Conservation (phyloP, 257 asterid species). For the Phtheirospermum japonicum region DNA sequence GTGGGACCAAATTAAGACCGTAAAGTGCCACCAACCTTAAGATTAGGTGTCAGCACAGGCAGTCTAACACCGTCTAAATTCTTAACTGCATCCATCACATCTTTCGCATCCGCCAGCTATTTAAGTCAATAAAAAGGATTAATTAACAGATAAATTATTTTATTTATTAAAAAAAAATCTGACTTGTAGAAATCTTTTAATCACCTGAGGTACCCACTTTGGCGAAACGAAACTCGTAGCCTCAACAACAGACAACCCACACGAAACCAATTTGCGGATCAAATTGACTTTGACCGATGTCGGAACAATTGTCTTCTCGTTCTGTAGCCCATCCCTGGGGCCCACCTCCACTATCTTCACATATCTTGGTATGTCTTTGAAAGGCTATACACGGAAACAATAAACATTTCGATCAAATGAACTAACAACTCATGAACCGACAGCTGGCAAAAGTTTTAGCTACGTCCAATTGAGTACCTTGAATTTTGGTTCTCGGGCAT, state of each 20-base stretch:
- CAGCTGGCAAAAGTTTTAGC: neutral
- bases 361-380: constrained; percentile 60
- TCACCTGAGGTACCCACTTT: constrained; percentile 99
- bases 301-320: constrained; percentile 80
- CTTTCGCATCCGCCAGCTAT: constrained; percentile 92
- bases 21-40: constrained; percentile 45
- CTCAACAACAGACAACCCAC: constrained; percentile 86
- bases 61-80: constrained; percentile 65
- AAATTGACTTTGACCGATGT: constrained; percentile 69
- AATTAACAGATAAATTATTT: neutral
- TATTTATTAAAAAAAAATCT: neutral
- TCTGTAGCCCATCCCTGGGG: constrained; percentile 93
- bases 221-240: constrained; percentile 98
- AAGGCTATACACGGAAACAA: constrained; percentile 38
- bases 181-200: constrained; percentile 3
- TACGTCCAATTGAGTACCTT: constrained; percentile 42
- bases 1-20: constrained; percentile 12
- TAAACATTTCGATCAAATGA: neutral
- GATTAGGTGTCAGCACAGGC: constrained; percentile 88
- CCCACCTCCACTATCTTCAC: constrained; percentile 98
- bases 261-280: constrained; percentile 65
- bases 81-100: constrained; percentile 78
- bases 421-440: neutral
- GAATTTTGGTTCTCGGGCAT: constrained; percentile 37
- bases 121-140: constrained; percentile 23